Evolutionary conservation across 1,284 basidiomycete species (phyloP).

Genomic region (Veloboletus limbatus): DNA sequence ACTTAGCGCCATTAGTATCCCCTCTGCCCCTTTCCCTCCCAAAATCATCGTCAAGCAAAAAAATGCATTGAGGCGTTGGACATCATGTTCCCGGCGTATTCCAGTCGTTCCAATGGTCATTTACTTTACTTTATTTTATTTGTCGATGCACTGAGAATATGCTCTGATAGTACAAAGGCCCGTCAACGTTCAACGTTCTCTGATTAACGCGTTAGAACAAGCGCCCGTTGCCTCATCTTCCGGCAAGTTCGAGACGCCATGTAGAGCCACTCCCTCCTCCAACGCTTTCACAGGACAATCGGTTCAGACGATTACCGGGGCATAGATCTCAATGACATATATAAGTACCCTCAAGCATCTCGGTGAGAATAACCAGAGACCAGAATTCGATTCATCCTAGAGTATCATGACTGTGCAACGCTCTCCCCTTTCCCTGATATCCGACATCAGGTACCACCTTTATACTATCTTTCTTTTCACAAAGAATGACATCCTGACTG

Average conservation of each 20-base stretch:
- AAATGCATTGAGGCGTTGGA: background rate
- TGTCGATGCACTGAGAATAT: no score
- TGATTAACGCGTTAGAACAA: no score
- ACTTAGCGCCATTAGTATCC: no score
- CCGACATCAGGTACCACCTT: constrained; percentile 23
- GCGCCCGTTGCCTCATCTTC: no score
- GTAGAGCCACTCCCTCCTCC: no score
- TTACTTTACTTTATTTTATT: no score
- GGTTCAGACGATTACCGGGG: constrained; percentile 1
- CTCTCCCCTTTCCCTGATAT: constrained; percentile 9
- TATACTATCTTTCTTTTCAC: constrained; percentile 42
- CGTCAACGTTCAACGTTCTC: background rate
- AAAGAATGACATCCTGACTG: constrained; percentile 40
- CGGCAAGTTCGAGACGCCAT: background rate
- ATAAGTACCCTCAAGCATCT: constrained; percentile 11
- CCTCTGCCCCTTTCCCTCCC: no score
- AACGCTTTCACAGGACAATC: background rate
- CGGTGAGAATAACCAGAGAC: background rate
- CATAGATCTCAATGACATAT: background rate
- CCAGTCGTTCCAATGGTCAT: background rate
- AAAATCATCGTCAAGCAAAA: no score
- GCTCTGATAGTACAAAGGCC: no score
- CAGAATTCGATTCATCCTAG: background rate
- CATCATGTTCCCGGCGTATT: background rate
- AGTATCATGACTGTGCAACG: constrained; percentile 14